phyloP scores from a whole-genome alignment of 169 alveolate species.

The Besnoitia besnoiti region DNA sequence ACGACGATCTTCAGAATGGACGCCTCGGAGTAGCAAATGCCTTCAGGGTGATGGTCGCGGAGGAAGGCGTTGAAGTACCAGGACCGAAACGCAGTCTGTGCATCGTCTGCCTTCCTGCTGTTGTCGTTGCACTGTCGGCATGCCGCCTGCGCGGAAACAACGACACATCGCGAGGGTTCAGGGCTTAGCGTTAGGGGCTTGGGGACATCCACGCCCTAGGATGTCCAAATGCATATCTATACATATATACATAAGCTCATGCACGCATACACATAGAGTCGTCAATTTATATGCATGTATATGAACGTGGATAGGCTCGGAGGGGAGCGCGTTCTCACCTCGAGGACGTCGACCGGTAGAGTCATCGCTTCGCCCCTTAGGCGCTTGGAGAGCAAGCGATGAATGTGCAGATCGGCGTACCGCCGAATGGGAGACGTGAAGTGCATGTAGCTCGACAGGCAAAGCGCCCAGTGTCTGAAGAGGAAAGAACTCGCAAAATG shows the following conservation, averaged over 20 bases:
- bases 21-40: slow-evolving; percentile 44
- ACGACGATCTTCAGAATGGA: slow-evolving; percentile 39
- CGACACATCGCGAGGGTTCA: neutral
- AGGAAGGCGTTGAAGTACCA: slow-evolving; percentile 79
- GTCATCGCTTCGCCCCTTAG: neutral
- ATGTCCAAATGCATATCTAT: neutral
- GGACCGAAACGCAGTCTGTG: slow-evolving; percentile 79
- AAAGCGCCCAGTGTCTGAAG: slow-evolving; percentile 95
- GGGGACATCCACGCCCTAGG: no score
- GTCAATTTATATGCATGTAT: neutral
- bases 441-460: slow-evolving; percentile 95
- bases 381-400: slow-evolving; percentile 81
- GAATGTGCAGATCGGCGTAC: slow-evolving; percentile 97
- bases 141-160: slow-evolving; percentile 36
- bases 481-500: neutral
- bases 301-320: neutral
- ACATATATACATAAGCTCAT: neutral
- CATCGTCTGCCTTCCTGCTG: slow-evolving; percentile 81
- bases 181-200: no score
- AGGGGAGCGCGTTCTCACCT: slow-evolving; percentile 16
- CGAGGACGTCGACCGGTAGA: slow-evolving; percentile 24
- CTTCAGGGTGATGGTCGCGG: slow-evolving; percentile 56
- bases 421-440: slow-evolving; percentile 99
- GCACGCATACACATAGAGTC: neutral
- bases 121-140: slow-evolving; percentile 82